These are phyloP conservation scores for Trichoderma harzianum DNA, from an alignment of 2,329 filamentous ascomycete genomes.

Conservation along the genomic window DNA sequence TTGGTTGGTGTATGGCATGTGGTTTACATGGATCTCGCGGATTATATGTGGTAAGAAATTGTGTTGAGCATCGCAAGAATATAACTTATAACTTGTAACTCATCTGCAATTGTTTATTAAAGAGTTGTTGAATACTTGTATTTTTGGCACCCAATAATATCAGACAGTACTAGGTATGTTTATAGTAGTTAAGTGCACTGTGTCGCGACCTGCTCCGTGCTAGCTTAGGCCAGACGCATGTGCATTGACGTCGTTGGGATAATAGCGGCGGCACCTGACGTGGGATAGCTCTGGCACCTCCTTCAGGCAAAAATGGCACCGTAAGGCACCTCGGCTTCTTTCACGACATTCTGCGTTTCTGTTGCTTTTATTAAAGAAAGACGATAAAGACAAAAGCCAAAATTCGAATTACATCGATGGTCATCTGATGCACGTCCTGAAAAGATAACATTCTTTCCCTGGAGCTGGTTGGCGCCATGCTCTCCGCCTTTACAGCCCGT, in stretches of 20 bases:
- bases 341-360: neutral
- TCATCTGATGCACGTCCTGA: constrained; percentile 31
- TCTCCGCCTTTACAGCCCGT: constrained; percentile 94
- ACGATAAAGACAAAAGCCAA: neutral
- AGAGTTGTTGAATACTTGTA: neutral
- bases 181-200: constrained; percentile 18
- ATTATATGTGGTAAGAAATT: neutral
- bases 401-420: neutral
- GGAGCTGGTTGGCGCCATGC: constrained; percentile 63
- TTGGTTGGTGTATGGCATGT: neutral
- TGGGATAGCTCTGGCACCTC: constrained; percentile 1
- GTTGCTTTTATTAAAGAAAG: neutral
- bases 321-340: neutral
- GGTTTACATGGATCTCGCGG: neutral
- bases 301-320: constrained; percentile 9
- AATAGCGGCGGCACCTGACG: constrained; percentile 15
- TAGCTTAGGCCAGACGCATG: constrained; percentile 27
- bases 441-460: constrained; percentile 31
- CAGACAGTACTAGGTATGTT: no score
- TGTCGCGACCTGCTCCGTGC: constrained; percentile 22
- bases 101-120: neutral
- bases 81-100: neutral
- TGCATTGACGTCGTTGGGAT: constrained; percentile 30
- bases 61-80: neutral
- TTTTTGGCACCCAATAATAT: neutral